Percentiles rank a stretch among this genome's conserved stretches.
These are phyloP conservation scores for Sisymbrium irio DNA, from an alignment of 345 rosid genomes.

Conservation along the genomic window DNA sequence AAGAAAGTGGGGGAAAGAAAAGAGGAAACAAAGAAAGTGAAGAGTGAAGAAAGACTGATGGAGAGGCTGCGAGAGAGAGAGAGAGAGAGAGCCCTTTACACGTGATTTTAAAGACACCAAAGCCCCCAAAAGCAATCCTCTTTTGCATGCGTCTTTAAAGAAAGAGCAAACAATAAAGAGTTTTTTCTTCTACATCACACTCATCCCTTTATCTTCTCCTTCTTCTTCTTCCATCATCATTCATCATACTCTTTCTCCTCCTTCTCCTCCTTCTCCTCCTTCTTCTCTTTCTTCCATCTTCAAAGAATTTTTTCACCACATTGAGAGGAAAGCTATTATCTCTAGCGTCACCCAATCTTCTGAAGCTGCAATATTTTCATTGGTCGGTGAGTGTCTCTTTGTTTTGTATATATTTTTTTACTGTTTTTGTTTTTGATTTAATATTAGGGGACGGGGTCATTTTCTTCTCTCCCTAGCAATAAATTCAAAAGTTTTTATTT, in stretches of 20 bases:
- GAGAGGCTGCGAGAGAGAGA: slow-evolving; percentile 23
- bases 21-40: background rate
- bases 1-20: background rate
- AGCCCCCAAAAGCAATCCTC: slow-evolving; percentile 62
- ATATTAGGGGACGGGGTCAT: slow-evolving; percentile 34
- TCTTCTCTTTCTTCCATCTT: slow-evolving; percentile 19
- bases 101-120: slow-evolving; percentile 77
- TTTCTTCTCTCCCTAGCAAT: slow-evolving; percentile 38
- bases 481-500: slow-evolving; percentile 1
- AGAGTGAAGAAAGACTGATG: slow-evolving; percentile 23
- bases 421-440: background rate
- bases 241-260: background rate
- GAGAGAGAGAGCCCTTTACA: slow-evolving; percentile 46
- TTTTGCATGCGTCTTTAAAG: slow-evolving; percentile 93
- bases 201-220: slow-evolving; percentile 15
- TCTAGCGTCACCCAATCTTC: slow-evolving; percentile 32
- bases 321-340: slow-evolving; percentile 14
- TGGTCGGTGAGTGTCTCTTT: slow-evolving; percentile 39
- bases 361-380: slow-evolving; percentile 8
- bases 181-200: background rate
- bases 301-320: slow-evolving; percentile 15
- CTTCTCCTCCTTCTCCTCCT: background rate
- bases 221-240: slow-evolving; percentile 46
- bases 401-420: background rate
- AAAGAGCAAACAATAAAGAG: slow-evolving; percentile 32